phyloP scores from a whole-genome alignment of 306 rosid genomes.

The Mimosa pudica region DNA sequence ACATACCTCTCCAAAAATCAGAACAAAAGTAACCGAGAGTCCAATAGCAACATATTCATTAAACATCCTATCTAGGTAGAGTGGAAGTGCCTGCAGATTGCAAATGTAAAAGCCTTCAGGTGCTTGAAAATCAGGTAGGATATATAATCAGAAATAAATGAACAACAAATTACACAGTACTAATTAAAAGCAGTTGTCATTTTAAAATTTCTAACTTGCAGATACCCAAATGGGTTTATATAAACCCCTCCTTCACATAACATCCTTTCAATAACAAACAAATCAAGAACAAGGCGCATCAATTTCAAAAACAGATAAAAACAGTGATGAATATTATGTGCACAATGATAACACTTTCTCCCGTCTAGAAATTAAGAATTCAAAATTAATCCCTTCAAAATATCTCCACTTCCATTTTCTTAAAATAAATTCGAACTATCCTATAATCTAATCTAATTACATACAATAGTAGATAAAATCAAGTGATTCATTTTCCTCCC shows the following conservation, averaged over 20 bases:
- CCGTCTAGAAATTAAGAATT: no score
- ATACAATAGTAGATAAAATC: no score
- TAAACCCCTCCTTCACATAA: neutral
- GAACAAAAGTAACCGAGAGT: constrained; percentile 94
- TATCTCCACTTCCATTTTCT: no score
- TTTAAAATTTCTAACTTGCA: neutral
- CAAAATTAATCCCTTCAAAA: no score
- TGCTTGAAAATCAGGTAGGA: constrained; percentile 36
- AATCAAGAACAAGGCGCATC: neutral
- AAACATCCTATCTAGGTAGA: constrained; percentile 86
- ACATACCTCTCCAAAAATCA: constrained; percentile 88
- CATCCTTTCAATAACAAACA: neutral
- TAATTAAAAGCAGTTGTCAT: no score
- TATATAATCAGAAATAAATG: constrained; percentile 27
- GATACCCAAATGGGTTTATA: neutral
- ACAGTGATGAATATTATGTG: neutral
- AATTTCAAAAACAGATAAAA: neutral
- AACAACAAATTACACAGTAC: neutral
- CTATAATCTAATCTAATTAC: no score
- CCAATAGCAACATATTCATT: constrained; percentile 89
- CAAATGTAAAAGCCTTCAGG: constrained; percentile 46
- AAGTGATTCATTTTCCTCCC: no score
- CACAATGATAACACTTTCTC: neutral
- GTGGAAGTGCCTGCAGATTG: constrained; percentile 91
- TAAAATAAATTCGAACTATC: no score